These are phyloP conservation scores for Oldenlandia corymbosa DNA, from an alignment of 257 asterid genomes.

Conservation along the genomic window DNA sequence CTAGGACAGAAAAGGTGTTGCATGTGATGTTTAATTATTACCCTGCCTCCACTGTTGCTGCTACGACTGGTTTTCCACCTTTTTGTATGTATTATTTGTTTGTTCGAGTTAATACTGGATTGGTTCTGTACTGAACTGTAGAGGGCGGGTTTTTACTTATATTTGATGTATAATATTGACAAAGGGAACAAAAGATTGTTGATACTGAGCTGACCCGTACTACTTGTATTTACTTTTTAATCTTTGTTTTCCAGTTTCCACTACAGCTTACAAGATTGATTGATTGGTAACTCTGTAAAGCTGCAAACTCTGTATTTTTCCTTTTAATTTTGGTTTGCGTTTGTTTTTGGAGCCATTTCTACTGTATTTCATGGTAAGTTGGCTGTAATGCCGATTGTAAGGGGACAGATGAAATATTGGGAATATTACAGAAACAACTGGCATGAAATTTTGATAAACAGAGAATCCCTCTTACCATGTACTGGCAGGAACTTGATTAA, in stretches of 20 bases:
- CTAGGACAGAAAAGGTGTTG: constrained; percentile 17
- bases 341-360: no score
- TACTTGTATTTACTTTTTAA: neutral
- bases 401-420: no score
- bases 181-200: constrained; percentile 14
- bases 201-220: neutral
- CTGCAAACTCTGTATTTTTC: no score
- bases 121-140: constrained; percentile 29
- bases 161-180: constrained; percentile 29
- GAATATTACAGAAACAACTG: no score
- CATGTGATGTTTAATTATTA: constrained; percentile 20
- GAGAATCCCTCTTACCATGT: no score
- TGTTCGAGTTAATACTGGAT: constrained; percentile 29
- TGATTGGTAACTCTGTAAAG: constrained; percentile 1
- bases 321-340: no score
- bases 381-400: no score
- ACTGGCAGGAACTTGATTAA: no score
- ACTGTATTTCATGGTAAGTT: no score
- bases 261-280: neutral
- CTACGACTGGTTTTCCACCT: constrained; percentile 25
- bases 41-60: constrained; percentile 31
- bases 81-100: constrained; percentile 49
- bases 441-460: no score
- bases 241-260: neutral
- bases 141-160: constrained; percentile 20